A percentile compares a stretch with the other conserved stretches of the same genome.
Evolutionary conservation across 352 stramenopile genomes (phyloP).

Genomic region (Pythium chondricola): DNA sequence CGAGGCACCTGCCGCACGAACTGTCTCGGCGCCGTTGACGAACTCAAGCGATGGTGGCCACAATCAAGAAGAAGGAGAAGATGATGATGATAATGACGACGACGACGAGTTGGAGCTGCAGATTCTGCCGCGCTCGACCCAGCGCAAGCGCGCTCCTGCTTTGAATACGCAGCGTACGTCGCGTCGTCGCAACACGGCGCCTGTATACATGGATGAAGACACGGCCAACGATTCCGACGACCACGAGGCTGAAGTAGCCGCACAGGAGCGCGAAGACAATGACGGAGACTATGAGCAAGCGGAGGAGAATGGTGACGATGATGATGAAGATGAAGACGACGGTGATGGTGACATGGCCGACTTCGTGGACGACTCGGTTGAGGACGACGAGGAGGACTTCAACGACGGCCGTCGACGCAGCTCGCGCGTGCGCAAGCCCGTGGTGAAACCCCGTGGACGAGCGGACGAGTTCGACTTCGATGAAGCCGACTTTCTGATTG

Average conservation of each 20-base stretch:
- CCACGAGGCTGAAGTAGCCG: slow-evolving; percentile 2
- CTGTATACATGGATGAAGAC: background rate
- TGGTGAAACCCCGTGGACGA: background rate
- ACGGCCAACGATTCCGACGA: background rate
- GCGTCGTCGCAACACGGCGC: background rate
- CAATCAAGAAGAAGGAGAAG: slow-evolving; percentile 8
- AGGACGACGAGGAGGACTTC: slow-evolving; percentile 18
- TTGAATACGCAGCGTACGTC: too few relatives aligned
- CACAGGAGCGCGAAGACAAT: background rate
- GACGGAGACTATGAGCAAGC: slow-evolving; percentile 13
- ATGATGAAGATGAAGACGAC: slow-evolving; percentile 30
- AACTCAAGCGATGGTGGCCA: too few relatives aligned
- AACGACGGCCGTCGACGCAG: slow-evolving; percentile 28
- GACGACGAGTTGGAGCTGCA: slow-evolving; percentile 7
- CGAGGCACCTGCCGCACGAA: too few relatives aligned
- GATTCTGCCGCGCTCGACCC: slow-evolving; percentile 1
- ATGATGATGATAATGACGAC: slow-evolving; percentile 7
- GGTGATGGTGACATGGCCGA: slow-evolving; percentile 12
- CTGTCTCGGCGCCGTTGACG: too few relatives aligned
- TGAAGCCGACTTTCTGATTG: slow-evolving; percentile 23
- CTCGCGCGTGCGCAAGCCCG: slow-evolving; percentile 12
- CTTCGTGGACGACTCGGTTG: slow-evolving; percentile 9
- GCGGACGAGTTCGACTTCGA: slow-evolving; percentile 28
- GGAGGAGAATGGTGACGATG: slow-evolving; percentile 23
- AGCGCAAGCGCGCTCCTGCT: too few relatives aligned